phyloP scores from a whole-genome alignment of 2,329 filamentous ascomycete species.

The Aureobasidium subglaciale region DNA sequence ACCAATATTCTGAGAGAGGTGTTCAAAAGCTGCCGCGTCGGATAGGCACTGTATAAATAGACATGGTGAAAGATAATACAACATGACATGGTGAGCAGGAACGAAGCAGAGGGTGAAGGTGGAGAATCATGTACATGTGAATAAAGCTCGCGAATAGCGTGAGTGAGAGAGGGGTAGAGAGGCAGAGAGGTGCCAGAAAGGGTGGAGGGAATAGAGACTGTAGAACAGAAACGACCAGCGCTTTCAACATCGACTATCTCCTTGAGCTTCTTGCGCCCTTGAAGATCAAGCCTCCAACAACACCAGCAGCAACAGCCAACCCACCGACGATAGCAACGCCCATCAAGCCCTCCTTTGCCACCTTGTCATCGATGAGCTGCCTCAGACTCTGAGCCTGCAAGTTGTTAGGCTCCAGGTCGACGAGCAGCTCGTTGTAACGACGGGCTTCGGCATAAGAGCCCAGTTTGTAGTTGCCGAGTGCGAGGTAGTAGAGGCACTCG shows the following conservation, averaged over 20 bases:
- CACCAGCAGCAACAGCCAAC: constrained; percentile 84
- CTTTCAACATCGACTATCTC: not conserved
- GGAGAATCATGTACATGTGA: not conserved
- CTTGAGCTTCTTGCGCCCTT: constrained; percentile 50
- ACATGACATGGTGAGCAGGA: not conserved
- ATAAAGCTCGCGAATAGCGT: not conserved
- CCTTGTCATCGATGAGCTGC: constrained; percentile 88
- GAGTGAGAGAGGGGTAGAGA: not conserved
- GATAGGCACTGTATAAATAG: not conserved
- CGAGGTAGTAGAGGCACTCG: constrained; percentile 97
- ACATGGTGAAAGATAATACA: not conserved
- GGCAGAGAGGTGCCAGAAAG: not conserved
- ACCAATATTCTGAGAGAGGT: too few species aligned
- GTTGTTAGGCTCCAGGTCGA: constrained; percentile 87
- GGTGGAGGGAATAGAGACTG: not conserved
- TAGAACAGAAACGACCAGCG: not conserved
- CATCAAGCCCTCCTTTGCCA: constrained; percentile 86
- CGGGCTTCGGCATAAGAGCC: constrained; percentile 94
- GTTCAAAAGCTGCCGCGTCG: too few species aligned
- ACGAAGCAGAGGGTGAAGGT: not conserved
- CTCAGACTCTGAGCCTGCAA: constrained; percentile 83
- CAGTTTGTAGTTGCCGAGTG: constrained; percentile 94
- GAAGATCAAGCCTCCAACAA: constrained; percentile 81
- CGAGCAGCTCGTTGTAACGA: constrained; percentile 84
- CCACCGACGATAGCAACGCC: constrained; percentile 93